Evolutionary conservation across 768 basidiomycete genomes (phyloP).

Genomic region (Phanerochaete carnosa): DNA sequence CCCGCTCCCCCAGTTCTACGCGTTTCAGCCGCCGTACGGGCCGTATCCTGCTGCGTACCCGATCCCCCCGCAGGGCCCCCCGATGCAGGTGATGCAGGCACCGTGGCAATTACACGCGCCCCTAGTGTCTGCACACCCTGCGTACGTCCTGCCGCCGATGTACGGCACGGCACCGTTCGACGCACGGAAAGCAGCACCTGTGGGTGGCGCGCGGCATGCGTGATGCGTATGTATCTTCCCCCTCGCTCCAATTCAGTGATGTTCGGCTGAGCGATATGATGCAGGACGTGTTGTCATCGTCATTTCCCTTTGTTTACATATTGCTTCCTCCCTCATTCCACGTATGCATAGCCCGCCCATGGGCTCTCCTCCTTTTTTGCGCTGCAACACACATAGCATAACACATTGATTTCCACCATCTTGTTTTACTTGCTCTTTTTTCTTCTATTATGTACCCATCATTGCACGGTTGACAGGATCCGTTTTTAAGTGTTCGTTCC

Average conservation of each 20-base stretch:
- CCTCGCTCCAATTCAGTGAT: not conserved
- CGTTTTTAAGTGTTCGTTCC: not conserved
- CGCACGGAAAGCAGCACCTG: not conserved
- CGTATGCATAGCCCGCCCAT: slow-evolving; percentile 1
- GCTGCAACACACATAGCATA: not conserved
- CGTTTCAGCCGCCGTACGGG: slow-evolving; percentile 1
- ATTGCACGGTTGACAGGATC: slow-evolving; percentile 1
- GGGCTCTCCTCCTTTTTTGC: not conserved
- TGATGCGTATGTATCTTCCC: not conserved
- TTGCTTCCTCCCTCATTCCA: not conserved
- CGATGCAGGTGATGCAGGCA: not conserved
- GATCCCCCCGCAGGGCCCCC: slow-evolving; percentile 1
- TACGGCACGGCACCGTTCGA: slow-evolving; percentile 1
- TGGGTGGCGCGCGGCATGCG: not conserved
- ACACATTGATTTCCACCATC: slow-evolving; percentile 1
- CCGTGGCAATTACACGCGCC: not conserved
- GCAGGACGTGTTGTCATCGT: not conserved
- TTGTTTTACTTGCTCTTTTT: not conserved
- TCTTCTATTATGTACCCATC: slow-evolving; percentile 2
- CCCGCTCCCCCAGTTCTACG: not conserved
- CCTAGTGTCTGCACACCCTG: not conserved
- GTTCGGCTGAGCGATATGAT: not conserved
- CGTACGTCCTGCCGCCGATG: not conserved
- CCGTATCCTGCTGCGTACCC: slow-evolving; percentile 4
- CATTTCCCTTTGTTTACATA: not conserved